Base-by-base conservation (phyloP, 2,329 filamentous ascomycete genomes). In the Ilyonectria destructans region DNA sequence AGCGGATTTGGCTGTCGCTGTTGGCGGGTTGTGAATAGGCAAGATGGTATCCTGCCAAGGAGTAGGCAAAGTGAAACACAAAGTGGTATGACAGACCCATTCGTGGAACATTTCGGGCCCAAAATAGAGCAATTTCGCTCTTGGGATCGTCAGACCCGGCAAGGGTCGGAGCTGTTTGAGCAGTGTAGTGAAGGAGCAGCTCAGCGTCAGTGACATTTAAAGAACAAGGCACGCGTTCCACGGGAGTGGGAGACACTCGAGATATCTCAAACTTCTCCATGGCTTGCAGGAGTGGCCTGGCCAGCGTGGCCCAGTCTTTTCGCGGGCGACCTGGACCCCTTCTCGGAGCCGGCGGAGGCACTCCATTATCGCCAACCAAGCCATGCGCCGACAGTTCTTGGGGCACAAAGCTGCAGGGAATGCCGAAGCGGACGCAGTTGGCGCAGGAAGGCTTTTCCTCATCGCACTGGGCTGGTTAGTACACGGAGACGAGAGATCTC, bases 401-500 rank as follows among this genome's bases (percentile, higher is more conserved):
- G 29, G 74, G 73, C 43, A 72, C 69, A 59, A 76, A 78, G 57
- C 75, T 74, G 62, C 77, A 79, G 15, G 73, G 70, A 21, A 78
- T 74, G 35, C 74, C 74, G 64, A 79, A 79, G 40, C 75, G 77
- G 29, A 78, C 68, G 69, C 78, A 79, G 69, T 78, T 79, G 58
- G 71, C 71, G 62, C 78, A 79, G 21, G 75, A 70, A 8, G 78
- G 78, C 66, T 77, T 78, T 35, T 76, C 74, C 67, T 79, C 78
- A 65, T 78, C 76, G 49, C 78, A 79, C 78, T 79, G 45, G 23
- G n/a, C 15, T n/a, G 8, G 49, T 54, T 19, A 48, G 40, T 10
- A 26, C 15, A 55, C 15, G 57, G 48, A 48, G 37, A 26, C 51
- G 46, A 31, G 10, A 12, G n/a, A 29, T 15, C 13, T 26, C 12